These are phyloP conservation scores for Colletotrichum godetiae DNA, from an alignment of 2,329 filamentous ascomycete species.

Conservation along the genomic window DNA sequence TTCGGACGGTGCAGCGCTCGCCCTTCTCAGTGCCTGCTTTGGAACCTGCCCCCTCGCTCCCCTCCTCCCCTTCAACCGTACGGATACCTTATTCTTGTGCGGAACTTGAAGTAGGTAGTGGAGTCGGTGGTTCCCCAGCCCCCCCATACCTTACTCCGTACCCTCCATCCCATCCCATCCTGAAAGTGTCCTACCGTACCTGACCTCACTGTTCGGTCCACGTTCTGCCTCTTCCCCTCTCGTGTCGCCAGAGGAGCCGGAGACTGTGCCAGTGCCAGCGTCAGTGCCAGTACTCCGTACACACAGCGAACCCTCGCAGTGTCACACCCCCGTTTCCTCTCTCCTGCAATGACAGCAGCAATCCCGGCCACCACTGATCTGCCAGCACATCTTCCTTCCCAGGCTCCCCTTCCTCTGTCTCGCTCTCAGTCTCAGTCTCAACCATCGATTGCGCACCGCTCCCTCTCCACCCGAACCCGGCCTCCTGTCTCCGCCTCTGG, in stretches of 20 bases:
- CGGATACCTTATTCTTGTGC: not conserved
- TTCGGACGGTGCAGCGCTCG: not conserved
- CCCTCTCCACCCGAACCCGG: conserved; percentile 51
- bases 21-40: not conserved
- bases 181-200: not conserved
- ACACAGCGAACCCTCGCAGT: not conserved
- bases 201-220: not conserved
- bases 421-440: conserved; percentile 38
- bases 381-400: conserved; percentile 38
- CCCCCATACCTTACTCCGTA: conserved; percentile 6
- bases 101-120: not conserved
- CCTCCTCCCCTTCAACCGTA: not conserved
- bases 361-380: conserved; percentile 46
- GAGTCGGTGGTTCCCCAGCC: not conserved
- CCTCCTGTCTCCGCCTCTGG: conserved; percentile 40
- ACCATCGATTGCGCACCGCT: conserved; percentile 45
- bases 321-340: conserved; percentile 19
- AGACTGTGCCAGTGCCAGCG: not conserved
- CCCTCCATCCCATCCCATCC: not conserved
- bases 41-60: not conserved
- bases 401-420: not conserved
- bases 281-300: not conserved
- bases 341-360: conserved; percentile 47
- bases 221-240: conserved; percentile 4
- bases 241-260: not conserved